phyloP scores from a whole-genome alignment of 306 rosid species.

The Cucumis hystrix region DNA sequence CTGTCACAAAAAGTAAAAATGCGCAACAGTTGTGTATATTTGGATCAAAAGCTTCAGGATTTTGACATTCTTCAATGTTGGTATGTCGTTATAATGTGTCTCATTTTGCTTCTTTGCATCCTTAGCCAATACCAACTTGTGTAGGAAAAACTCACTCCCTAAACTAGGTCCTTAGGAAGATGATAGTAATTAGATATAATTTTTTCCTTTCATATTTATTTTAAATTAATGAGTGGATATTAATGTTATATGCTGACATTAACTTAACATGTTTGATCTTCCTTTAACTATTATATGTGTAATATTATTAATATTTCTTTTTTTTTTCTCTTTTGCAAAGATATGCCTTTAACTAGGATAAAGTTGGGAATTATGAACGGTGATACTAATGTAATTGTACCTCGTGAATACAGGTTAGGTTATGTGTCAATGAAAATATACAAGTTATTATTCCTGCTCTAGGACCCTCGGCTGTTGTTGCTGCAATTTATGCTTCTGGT shows the following conservation, averaged over 20 bases:
- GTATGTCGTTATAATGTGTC: conserved; percentile 22
- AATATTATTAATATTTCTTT: too few species aligned
- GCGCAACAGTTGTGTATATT: too few species aligned
- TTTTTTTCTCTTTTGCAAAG: too few species aligned
- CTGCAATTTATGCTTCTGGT: conserved; percentile 93
- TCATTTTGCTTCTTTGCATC: conserved; percentile 50
- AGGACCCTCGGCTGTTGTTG: conserved; percentile 85
- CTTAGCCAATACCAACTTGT: conserved; percentile 54
- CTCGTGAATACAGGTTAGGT: conserved; percentile 52
- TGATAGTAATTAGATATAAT: neutral
- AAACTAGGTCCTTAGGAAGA: conserved; percentile 25
- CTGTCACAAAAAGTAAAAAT: too few species aligned
- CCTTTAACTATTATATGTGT: too few species aligned
- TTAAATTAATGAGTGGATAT: too few species aligned
- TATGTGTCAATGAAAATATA: conserved; percentile 60
- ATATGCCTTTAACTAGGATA: neutral
- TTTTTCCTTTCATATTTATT: too few species aligned
- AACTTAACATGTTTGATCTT: too few species aligned
- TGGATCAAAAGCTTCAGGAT: conserved; percentile 54
- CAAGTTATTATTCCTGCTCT: conserved; percentile 77
- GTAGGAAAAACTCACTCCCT: conserved; percentile 28
- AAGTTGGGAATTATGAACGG: neutral
- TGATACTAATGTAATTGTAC: neutral
- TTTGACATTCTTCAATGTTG: conserved; percentile 64
- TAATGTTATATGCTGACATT: neutral